Base-by-base conservation (phyloP, 2,329 filamentous ascomycete genomes). In the Graphium sp. region DNA sequence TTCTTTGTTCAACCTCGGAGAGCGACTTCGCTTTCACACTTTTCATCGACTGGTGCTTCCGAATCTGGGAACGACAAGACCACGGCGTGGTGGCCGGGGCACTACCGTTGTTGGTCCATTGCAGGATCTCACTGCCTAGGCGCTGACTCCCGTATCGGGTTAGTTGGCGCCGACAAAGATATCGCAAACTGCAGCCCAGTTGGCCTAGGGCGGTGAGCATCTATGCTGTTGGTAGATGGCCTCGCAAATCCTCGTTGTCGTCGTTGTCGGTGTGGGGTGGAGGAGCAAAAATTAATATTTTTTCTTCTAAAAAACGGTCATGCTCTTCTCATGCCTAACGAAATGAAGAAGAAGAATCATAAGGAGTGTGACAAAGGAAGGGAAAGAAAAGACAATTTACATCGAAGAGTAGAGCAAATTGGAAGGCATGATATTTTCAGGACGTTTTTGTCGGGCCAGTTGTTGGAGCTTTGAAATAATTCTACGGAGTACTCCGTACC, bases 1-100 rank as follows among this genome's bases (percentile, higher is more conserved):
- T 84, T 38, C 72, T 65, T 24, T 52, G 49, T 40, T 71, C 64
- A 30, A 71, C 53, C 13, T 61, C 58, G 18, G 39, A 37, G 28
- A 11, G 22, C 28, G 21, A 26, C 18, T n/a, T n/a, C n/a, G n/a
- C n/a, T n/a, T n/a, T n/a, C n/a, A n/a, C n/a, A n/a, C n/a, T n/a
- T n/a, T n/a, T n/a, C n/a, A n/a, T n/a, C n/a, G n/a, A n/a, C n/a
- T n/a, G n/a, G n/a, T n/a, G n/a, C n/a, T n/a, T n/a, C n/a, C n/a
- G n/a, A n/a, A n/a, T n/a, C n/a, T n/a, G n/a, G n/a, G n/a, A n/a
- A n/a, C n/a, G n/a, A n/a, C n/a, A n/a, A n/a, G n/a, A n/a, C n/a
- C n/a, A n/a, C n/a, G n/a, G n/a, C n/a, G n/a, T n/a, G 11, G 36
- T 17, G 17, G 31, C 8, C 20, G 20, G 20, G 20, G 21, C 5